Conservation (phyloP, 768 basidiomycete genomes). For the Daedalea quercina region DNA sequence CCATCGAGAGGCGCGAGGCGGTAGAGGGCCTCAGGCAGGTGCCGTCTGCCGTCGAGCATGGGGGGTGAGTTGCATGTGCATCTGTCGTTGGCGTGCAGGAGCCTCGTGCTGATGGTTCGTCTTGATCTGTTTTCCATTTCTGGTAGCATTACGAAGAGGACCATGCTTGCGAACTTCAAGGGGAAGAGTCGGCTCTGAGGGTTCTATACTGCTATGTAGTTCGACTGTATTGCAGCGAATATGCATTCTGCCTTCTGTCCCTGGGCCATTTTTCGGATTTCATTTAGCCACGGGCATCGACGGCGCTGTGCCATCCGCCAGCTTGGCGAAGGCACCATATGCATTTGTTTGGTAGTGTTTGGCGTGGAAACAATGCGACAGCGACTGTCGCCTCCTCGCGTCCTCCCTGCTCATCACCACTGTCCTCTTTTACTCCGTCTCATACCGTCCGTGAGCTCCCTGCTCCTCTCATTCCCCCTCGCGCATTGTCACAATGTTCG, state of each 20-base stretch:
- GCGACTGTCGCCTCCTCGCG: constrained; percentile 16
- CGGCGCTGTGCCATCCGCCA: too few species aligned
- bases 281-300: too few species aligned
- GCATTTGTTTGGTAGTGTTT: constrained; percentile 13
- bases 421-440: background rate
- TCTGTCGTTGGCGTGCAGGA: background rate
- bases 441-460: constrained; percentile 18
- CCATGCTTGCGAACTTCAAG: constrained; percentile 55
- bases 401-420: constrained; percentile 13
- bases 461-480: constrained; percentile 19
- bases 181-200: constrained; percentile 43
- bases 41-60: constrained; percentile 61
- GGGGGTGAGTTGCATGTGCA: constrained; percentile 50
- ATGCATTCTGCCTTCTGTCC: too few species aligned
- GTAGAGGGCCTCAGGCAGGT: constrained; percentile 51
- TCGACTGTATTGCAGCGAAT: too few species aligned
- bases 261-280: too few species aligned
- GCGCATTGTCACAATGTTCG: constrained; percentile 50
- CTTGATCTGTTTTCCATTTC: background rate
- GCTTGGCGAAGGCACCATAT: background rate
- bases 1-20: constrained; percentile 49
- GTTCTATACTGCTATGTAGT: background rate
- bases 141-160: constrained; percentile 61
- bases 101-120: constrained; percentile 3
- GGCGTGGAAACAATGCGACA: constrained; percentile 1